A percentile compares a stretch with the other conserved stretches of the same genome.
phyloP scores from a whole-genome alignment of 805 yeast species.

The Kurtzmaniella fragi region DNA sequence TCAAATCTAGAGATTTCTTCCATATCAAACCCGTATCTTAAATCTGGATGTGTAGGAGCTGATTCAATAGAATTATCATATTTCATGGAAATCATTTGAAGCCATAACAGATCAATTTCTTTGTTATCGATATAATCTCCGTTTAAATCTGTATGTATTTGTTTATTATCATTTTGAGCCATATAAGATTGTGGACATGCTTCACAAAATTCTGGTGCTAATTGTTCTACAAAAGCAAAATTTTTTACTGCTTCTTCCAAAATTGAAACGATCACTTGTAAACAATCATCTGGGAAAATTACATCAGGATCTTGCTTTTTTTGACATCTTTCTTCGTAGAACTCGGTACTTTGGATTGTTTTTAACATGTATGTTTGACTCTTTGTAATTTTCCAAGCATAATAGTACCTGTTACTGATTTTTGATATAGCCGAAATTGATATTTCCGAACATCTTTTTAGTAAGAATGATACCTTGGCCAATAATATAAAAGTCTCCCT shows the following conservation, averaged over 20 bases:
- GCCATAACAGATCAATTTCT: conserved; percentile 33
- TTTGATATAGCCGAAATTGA: conserved; percentile 31
- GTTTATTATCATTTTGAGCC: too few relatives aligned
- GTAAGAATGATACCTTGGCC: conserved; percentile 17
- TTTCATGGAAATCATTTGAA: conserved; percentile 26
- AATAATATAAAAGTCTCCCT: conserved; percentile 12
- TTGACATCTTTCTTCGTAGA: conserved; percentile 19
- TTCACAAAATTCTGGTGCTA: conserved; percentile 9
- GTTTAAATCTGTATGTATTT: conserved; percentile 6
- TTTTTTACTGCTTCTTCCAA: conserved; percentile 20
- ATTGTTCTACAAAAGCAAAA: conserved; percentile 14
- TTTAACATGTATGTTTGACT: conserved; percentile 28
- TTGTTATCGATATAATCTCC: conserved; percentile 18
- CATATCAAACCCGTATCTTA: conserved; percentile 10
- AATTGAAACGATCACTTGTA: conserved; percentile 21
- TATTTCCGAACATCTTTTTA: conserved; percentile 23
- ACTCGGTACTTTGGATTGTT: conserved; percentile 22
- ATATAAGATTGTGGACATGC: conserved; percentile 10
- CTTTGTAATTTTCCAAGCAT: conserved; percentile 37
- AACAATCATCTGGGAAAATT: conserved; percentile 14
- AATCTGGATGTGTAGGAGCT: not conserved
- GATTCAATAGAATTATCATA: conserved; percentile 14
- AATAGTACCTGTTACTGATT: conserved; percentile 31
- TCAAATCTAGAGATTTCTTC: conserved; percentile 16
- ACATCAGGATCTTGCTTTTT: conserved; percentile 9